Percentiles rank a stretch among this genome's conserved stretches.
Conservation (phyloP, 352 stramenopile species). For the Globisporangium paroecandrum region DNA sequence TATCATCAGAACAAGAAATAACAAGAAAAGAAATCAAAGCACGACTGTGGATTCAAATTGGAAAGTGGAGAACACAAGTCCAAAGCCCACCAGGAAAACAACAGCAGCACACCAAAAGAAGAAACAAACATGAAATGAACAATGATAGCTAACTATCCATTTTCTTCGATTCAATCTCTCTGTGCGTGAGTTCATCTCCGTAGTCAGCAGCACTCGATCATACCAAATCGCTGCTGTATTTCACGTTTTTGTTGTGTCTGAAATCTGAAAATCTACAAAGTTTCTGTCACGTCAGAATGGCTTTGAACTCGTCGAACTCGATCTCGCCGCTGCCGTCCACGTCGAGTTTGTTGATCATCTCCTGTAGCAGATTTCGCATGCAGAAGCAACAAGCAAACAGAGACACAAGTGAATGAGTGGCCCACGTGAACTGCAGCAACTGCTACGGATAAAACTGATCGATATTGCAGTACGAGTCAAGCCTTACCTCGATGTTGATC, state of each 20-base stretch:
- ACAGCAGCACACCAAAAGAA: neutral
- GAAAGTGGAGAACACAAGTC: neutral
- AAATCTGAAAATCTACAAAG: too few species aligned
- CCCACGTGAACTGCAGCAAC: neutral
- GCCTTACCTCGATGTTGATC: slow-evolving; percentile 92
- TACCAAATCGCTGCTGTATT: too few species aligned
- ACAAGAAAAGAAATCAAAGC: neutral
- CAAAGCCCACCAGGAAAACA: neutral
- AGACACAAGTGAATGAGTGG: neutral
- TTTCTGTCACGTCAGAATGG: slow-evolving; percentile 63
- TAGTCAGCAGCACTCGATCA: too few species aligned
- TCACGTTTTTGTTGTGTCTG: too few species aligned
- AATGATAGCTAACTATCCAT: neutral
- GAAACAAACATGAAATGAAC: neutral
- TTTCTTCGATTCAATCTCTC: too few species aligned
- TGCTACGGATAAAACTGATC: too few species aligned
- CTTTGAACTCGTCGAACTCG: slow-evolving; percentile 96
- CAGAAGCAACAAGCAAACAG: neutral
- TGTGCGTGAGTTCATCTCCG: too few species aligned
- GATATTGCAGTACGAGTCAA: neutral
- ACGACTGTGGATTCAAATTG: neutral
- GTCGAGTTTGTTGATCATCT: slow-evolving; percentile 97
- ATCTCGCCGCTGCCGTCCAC: slow-evolving; percentile 93
- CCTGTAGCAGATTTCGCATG: slow-evolving; percentile 19
- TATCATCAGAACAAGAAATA: neutral